phyloP scores from a whole-genome alignment of 495 filamentous ascomycete genomes.

The Penicillium paxilli region DNA sequence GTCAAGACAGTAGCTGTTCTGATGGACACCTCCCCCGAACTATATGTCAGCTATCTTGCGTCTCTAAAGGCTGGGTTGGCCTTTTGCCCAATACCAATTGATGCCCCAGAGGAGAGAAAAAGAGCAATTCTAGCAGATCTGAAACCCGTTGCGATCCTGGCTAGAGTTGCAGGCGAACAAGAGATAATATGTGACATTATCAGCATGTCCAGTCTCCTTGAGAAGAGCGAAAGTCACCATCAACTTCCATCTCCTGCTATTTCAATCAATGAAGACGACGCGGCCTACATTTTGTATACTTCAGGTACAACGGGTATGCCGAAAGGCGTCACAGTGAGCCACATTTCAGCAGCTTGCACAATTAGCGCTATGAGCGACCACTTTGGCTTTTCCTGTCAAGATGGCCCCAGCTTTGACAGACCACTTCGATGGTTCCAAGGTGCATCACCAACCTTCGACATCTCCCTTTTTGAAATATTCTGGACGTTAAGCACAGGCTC shows the following conservation, averaged over 20 bases:
- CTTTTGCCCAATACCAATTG: conserved; percentile 73
- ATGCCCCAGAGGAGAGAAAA: conserved; percentile 68
- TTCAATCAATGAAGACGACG: conserved; percentile 29
- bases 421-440: conserved; percentile 67
- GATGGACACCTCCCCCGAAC: conserved; percentile 63
- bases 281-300: conserved; percentile 87
- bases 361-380: conserved; percentile 51
- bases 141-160: conserved; percentile 52
- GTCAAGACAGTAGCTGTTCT: too few relatives aligned
- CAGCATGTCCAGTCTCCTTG: too few relatives aligned
- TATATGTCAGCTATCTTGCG: conserved; percentile 70
- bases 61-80: conserved; percentile 73
- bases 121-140: conserved; percentile 69
- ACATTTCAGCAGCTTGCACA: conserved; percentile 68
- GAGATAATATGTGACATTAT: too few relatives aligned
- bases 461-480: too few relatives aligned
- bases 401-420: not conserved
- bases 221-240: too few relatives aligned
- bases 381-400: not conserved
- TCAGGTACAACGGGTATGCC: conserved; percentile 82
- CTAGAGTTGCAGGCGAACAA: too few relatives aligned
- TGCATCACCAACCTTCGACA: too few relatives aligned
- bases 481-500: too few relatives aligned
- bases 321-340: conserved; percentile 77
- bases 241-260: too few relatives aligned